These are phyloP conservation scores for Vaccinium corymbosum DNA, from an alignment of 148 eudicot species.

Conservation along the genomic window DNA sequence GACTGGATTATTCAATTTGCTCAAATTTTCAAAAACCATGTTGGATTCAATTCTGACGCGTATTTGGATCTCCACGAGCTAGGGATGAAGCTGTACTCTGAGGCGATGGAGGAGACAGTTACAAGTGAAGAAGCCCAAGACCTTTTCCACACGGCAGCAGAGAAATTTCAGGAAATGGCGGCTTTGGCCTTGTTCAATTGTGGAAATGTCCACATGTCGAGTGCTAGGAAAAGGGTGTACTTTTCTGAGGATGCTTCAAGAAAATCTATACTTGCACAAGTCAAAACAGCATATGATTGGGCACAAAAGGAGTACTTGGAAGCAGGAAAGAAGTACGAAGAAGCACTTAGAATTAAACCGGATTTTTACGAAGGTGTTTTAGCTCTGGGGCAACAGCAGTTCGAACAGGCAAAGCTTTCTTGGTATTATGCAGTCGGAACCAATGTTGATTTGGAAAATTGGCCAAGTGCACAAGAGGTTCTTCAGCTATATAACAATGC, in stretches of 20 bases:
- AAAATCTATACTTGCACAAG: constrained; percentile 44
- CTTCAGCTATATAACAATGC: constrained; percentile 76
- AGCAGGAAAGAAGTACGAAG: constrained; percentile 82
- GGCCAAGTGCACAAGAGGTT: constrained; percentile 62
- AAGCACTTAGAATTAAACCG: constrained; percentile 72
- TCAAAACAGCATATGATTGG: constrained; percentile 66
- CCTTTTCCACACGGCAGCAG: constrained; percentile 59
- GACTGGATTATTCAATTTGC: constrained; percentile 93
- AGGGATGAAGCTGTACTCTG: constrained; percentile 82
- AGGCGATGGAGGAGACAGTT: constrained; percentile 85
- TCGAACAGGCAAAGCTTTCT: constrained; percentile 87
- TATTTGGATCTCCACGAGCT: constrained; percentile 80
- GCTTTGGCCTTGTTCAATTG: constrained; percentile 93
- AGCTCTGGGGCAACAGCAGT: constrained; percentile 82
- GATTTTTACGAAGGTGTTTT: constrained; percentile 75
- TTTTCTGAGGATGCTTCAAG: constrained; percentile 51
- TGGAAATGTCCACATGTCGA: constrained; percentile 93
- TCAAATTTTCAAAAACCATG: constrained; percentile 79
- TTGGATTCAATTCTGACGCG: constrained; percentile 77
- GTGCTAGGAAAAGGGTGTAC: constrained; percentile 69
- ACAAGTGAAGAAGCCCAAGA: constrained; percentile 86
- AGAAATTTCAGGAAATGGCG: constrained; percentile 86
- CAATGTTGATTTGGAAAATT: constrained; percentile 50
- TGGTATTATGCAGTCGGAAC: constrained; percentile 75
- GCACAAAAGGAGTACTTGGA: constrained; percentile 61